Evolutionary conservation across 106 monocot species (phyloP), one percentile per base, ranked within the genome.

Genomic region (Acanthochlamys bracteata): DNA sequence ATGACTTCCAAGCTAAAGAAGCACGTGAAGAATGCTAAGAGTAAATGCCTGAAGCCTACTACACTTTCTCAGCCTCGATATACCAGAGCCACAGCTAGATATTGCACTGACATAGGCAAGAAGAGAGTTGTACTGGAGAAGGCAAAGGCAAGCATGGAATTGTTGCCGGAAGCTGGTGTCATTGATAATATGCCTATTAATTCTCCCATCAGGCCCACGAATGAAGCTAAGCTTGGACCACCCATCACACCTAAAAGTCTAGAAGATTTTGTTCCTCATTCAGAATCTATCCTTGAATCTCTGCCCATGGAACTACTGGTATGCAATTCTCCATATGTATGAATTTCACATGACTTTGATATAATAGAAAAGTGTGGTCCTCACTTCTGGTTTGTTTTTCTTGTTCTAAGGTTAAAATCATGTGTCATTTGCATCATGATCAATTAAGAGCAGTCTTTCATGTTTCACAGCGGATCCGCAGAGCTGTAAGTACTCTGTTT

Each of bases 381-480:
- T 14, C 1, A 49, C 49, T 59, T 4, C 24, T 65, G 57, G 21
- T 11, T 55, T 60, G 14, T 53, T 26, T 23, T 41, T 17, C 39
- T n/a, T 68, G 6, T 70, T 45, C 10, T 25, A 68, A 94, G 98
- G 85, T 98, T 7, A 88, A 85, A 75, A 83, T 98, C 46, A 24
- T 98, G 41, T 92, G 92, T 51, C 71, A 73, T 63, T 74, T 98
- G 74, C 98, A 98, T 65, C 98, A 98, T 77, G 98, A 98, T 67
- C 83, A 98, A 62, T 66, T 98, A 24, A 73, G 74, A 60, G 74
- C 92, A 55, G 81, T 92, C 42, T 98, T 98, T 58, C 98, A 98
- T 81, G 98, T 92, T 42, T 92, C 88, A 41, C 82, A 69, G 61
- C 47, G 79, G 20, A 80, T 98, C 55, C 71, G 88, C 46, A 79